A percentile compares a stretch with the other conserved stretches of the same genome.
Conservation (phyloP, 2,329 filamentous ascomycete species). For the Aureobasidium pullulans region DNA sequence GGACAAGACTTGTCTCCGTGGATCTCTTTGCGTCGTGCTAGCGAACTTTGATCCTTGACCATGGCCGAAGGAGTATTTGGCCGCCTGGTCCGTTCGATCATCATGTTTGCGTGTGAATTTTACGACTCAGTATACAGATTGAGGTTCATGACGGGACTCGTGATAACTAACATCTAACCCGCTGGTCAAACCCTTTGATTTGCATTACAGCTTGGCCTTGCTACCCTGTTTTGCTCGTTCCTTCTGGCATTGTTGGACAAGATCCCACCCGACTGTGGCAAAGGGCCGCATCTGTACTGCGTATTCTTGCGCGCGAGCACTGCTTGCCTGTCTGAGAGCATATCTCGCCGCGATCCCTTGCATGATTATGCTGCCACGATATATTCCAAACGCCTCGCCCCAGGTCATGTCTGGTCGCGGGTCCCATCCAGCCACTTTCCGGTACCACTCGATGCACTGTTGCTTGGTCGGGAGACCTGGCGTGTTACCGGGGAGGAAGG, state of each 20-base stretch:
- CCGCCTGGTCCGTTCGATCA: too few relatives aligned
- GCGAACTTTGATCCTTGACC: too few relatives aligned
- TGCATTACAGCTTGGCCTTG: slow-evolving; percentile 30
- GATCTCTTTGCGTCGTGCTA: neutral
- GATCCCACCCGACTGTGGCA: slow-evolving; percentile 70
- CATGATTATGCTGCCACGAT: slow-evolving; percentile 55
- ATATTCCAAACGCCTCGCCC: slow-evolving; percentile 57
- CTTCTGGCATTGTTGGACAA: slow-evolving; percentile 47
- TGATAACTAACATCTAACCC: too few relatives aligned
- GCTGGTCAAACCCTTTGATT: too few relatives aligned
- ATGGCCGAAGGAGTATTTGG: too few relatives aligned
- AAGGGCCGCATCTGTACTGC: slow-evolving; percentile 61
- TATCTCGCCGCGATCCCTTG: slow-evolving; percentile 91
- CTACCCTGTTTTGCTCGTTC: slow-evolving; percentile 19
- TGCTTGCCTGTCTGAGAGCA: slow-evolving; percentile 77
- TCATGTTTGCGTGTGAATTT: too few relatives aligned
- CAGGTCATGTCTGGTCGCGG: slow-evolving; percentile 53
- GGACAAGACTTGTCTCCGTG: neutral
- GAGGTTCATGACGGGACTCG: too few relatives aligned
- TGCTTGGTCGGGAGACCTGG: slow-evolving; percentile 58
- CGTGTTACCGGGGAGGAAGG: slow-evolving; percentile 56
- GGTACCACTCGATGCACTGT: slow-evolving; percentile 59
- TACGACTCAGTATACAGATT: too few relatives aligned
- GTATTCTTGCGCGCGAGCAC: slow-evolving; percentile 68
- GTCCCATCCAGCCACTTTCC: slow-evolving; percentile 63